A percentile compares a stretch with the other conserved stretches of the same genome.
These are phyloP conservation scores for Passalora sequoiae DNA, from an alignment of 2,329 filamentous ascomycete species.

Conservation along the genomic window DNA sequence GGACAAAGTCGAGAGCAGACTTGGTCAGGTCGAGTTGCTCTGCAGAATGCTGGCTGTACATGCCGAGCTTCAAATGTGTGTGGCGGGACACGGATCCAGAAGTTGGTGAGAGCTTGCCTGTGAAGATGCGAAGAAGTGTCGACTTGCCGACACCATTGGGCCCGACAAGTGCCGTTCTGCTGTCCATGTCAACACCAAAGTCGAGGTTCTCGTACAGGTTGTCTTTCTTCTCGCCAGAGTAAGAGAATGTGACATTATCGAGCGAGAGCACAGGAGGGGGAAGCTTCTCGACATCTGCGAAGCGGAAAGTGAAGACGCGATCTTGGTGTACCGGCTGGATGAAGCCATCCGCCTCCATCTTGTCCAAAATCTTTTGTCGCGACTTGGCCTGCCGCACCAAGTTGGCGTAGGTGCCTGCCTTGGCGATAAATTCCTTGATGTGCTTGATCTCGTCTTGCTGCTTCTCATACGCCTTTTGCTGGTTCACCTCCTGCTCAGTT, in stretches of 20 bases:
- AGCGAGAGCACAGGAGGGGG: conserved; percentile 94
- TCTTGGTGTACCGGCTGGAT: conserved; percentile 85
- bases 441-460: conserved; percentile 98
- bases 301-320: conserved; percentile 92
- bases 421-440: conserved; percentile 99
- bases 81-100: conserved; percentile 78
- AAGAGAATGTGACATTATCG: conserved; percentile 96
- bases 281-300: conserved; percentile 98
- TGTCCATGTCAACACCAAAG: conserved; percentile 99
- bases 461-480: conserved; percentile 98
- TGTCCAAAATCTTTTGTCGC: conserved; percentile 98
- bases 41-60: conserved; percentile 97
- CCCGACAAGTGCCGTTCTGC: conserved; percentile 89
- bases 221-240: conserved; percentile 82
- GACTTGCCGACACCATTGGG: conserved; percentile 99
- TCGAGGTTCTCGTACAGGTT: conserved; percentile 96
- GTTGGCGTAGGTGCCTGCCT: conserved; percentile 99
- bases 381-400: conserved; percentile 98
- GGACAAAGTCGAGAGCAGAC: conserved; percentile 93
- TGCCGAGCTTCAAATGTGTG: conserved; percentile 95
- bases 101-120: conserved; percentile 84
- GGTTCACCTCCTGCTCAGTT: conserved; percentile 90
- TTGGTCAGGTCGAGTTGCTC: conserved; percentile 98
- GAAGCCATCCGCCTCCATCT: conserved; percentile 99
- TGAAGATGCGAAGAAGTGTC: conserved; percentile 92